Conservation (phyloP, 2,329 filamentous ascomycete genomes). For the Aspergillus quadrilineatus region DNA sequence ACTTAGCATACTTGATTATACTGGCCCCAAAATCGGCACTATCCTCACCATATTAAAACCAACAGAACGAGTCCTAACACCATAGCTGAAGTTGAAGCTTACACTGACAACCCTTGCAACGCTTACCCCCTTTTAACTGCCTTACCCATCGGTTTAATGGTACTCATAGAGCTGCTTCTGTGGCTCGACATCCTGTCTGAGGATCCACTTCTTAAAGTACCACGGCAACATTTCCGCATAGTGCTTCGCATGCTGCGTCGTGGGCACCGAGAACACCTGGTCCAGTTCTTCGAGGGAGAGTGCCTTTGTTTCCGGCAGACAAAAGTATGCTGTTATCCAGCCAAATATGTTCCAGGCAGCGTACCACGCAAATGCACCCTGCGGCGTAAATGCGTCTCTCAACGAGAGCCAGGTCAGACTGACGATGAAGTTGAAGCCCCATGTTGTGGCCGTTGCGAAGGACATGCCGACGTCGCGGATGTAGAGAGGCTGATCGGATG, state of each 20-base stretch:
- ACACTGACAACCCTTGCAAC: too few relatives aligned
- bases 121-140: too few relatives aligned
- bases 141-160: constrained; percentile 9
- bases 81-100: too few relatives aligned
- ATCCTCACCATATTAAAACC: too few relatives aligned
- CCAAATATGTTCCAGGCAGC: constrained; percentile 43
- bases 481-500: constrained; percentile 50
- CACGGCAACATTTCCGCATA: constrained; percentile 34
- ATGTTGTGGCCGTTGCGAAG: constrained; percentile 61
- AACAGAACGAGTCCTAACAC: too few relatives aligned
- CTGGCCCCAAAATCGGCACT: too few relatives aligned
- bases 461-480: constrained; percentile 64
- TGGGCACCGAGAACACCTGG: constrained; percentile 56
- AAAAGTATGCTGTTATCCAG: constrained; percentile 38
- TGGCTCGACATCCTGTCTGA: constrained; percentile 27
- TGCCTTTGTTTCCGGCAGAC: constrained; percentile 41
- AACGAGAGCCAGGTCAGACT: constrained; percentile 55
- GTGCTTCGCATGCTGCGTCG: constrained; percentile 40
- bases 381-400: constrained; percentile 47
- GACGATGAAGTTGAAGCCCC: constrained; percentile 58
- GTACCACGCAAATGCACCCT: constrained; percentile 56
- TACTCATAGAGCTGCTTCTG: constrained; percentile 30
- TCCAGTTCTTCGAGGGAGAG: constrained; percentile 50
- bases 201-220: constrained; percentile 30
- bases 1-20: too few relatives aligned